Conservation (phyloP, 176 grass and related monocot genomes). For the Rhynchospora pubera region DNA sequence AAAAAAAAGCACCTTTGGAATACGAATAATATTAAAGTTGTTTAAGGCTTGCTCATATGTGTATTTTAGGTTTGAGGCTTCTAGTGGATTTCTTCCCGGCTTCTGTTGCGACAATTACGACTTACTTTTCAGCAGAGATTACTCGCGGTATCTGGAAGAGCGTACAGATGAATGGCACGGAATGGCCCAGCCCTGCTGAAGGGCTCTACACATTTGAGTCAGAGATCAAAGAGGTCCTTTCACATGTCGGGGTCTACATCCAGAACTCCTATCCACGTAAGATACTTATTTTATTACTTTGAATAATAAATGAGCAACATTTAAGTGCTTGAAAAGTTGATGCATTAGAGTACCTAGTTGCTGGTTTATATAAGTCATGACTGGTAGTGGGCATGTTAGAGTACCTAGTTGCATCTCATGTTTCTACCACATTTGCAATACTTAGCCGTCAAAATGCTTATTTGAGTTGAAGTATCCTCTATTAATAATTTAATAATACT, state of each 20-base stretch:
- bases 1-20: neutral
- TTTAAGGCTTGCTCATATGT: neutral
- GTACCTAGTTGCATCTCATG: neutral
- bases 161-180: slow-evolving; percentile 60
- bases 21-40: neutral
- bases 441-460: neutral
- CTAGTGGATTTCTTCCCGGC: slow-evolving; percentile 70
- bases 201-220: slow-evolving; percentile 45
- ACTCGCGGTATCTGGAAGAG: slow-evolving; percentile 81
- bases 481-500: neutral
- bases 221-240: slow-evolving; percentile 62
- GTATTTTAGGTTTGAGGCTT: slow-evolving; percentile 51
- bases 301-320: neutral
- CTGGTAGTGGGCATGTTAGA: neutral
- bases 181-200: slow-evolving; percentile 72
- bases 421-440: neutral
- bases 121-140: slow-evolving; percentile 73
- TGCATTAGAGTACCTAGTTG: neutral
- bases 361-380: neutral
- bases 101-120: slow-evolving; percentile 63
- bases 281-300: neutral
- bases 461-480: neutral
- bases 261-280: slow-evolving; percentile 38
- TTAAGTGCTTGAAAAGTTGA: neutral
- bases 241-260: slow-evolving; percentile 49